phyloP scores from a whole-genome alignment of 495 filamentous ascomycete species.

The Xylaria bambusicola region DNA sequence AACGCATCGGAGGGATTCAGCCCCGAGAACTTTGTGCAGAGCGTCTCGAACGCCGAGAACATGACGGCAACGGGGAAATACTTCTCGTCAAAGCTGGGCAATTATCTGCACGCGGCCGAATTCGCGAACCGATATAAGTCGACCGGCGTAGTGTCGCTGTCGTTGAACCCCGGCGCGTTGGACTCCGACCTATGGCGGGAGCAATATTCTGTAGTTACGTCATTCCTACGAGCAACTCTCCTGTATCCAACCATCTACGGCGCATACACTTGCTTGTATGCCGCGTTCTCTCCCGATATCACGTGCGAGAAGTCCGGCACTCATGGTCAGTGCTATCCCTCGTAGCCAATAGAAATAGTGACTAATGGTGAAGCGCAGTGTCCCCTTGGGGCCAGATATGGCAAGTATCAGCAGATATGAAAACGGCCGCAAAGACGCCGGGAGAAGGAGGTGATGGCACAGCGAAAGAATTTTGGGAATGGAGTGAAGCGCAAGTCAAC shows the following conservation, averaged over 20 bases:
- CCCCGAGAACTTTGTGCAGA: conserved; percentile 33
- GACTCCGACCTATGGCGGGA: conserved; percentile 46
- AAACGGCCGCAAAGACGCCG: conserved; percentile 27
- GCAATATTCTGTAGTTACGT: conserved; percentile 8
- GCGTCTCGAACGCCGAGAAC: conserved; percentile 28
- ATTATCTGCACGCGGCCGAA: conserved; percentile 31
- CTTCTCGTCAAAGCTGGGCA: conserved; percentile 39
- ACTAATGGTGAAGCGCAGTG: conserved; percentile 27
- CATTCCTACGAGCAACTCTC: conserved; percentile 15
- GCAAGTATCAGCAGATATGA: conserved; percentile 29
- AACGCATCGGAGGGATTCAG: conserved; percentile 28
- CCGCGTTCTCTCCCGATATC: conserved; percentile 45
- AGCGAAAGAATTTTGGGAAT: conserved; percentile 43
- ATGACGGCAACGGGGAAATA: conserved; percentile 23
- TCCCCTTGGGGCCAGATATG: conserved; percentile 38
- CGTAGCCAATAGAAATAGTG: neutral
- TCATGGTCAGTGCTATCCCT: conserved; percentile 24
- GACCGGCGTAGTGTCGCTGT: conserved; percentile 27
- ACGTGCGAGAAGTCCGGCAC: conserved; percentile 29
- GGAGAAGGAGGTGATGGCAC: conserved; percentile 38
- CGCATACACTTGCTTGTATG: conserved; percentile 50
- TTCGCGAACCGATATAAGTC: conserved; percentile 25
- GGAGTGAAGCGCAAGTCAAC: conserved; percentile 41
- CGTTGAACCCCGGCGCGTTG: conserved; percentile 48
- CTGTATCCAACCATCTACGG: conserved; percentile 37